Evolutionary conservation across 2,329 filamentous ascomycete species (phyloP), one percentile per base, ranked within the genome.

Genomic region (Geosmithia flava): DNA sequence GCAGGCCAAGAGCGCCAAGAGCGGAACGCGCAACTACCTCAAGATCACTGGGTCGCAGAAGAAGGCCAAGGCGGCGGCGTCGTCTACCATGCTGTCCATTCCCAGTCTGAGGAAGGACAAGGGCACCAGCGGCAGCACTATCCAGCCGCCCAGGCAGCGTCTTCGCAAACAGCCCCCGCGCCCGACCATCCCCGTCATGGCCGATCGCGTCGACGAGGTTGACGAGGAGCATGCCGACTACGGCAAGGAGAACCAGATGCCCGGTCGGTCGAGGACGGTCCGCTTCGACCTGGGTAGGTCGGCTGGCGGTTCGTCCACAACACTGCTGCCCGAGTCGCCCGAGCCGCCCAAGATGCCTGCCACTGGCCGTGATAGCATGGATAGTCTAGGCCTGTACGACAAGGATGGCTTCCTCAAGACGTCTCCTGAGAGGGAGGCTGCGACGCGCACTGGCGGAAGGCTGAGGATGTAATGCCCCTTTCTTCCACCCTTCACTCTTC

Each of bases 1-100:
- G 1, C 54, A 58, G 13, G 53, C 58, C n/a, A 61, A 59, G n/a
- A 54, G 55, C 13, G 57, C 55, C 19, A 57, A 53, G 44, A 69
- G 62, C 8, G 68, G 71, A 1, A 64, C 61, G 20, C 64, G 62
- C 48, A 70, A 75, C 48, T 77, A 76, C 52, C 64, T 75, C 41
- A 64, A 63, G 51, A 59, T 76, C 23, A 27, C 23, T 2, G 70
- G 65, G n/a, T 47, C 33, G 17, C 43, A 17, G 10, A 30, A 44
- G n/a, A 60, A 55, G 20, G 49, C 54, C 8, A 61, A 54, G 33
- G 33, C 33, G 33, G 33, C 19, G 27, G 17, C 44, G n/a, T 37
- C 49, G 48, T 27, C 49, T 49, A 4, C 33, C 10, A 37, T 13
- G 11, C 15, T 37, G 6, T 37, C 5, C 11, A 39, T 33, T 17